These are phyloP conservation scores for Cucurbita pepo DNA, from an alignment of 306 rosid species.

Conservation along the genomic window DNA sequence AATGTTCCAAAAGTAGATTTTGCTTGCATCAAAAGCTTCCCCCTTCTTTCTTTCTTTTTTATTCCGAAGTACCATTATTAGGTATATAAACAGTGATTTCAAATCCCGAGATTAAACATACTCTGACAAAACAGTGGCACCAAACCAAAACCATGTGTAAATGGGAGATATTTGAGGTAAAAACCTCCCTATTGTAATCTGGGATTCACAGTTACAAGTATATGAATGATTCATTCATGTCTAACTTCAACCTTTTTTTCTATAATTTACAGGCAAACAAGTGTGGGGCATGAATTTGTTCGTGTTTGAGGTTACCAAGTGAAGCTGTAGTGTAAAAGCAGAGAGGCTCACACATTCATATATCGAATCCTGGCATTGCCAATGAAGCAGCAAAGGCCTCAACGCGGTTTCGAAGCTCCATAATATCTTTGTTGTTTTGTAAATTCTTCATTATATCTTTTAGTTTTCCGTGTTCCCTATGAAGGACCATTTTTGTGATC, in stretches of 20 bases:
- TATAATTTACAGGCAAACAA: background rate
- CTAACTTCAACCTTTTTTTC: background rate
- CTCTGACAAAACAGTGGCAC: background rate
- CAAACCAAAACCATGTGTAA: background rate
- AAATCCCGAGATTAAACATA: no score
- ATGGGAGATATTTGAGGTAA: background rate
- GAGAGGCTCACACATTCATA: background rate
- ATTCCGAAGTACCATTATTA: no score
- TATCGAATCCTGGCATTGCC: slow-evolving; percentile 74
- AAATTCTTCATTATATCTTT: slow-evolving; percentile 50
- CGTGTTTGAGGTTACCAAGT: background rate
- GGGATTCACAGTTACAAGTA: background rate
- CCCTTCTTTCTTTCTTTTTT: no score
- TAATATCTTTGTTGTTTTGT: slow-evolving; percentile 40
- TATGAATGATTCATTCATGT: background rate
- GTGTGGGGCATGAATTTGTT: background rate
- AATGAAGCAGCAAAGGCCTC: slow-evolving; percentile 62
- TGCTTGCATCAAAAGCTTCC: no score
- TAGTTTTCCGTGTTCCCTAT: slow-evolving; percentile 44
- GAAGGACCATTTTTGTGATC: slow-evolving; percentile 34
- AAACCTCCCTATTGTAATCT: background rate
- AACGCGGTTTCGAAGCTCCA: slow-evolving; percentile 45
- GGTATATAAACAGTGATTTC: no score
- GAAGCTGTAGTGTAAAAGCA: background rate
- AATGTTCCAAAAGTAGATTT: no score